Evolutionary conservation across 352 stramenopile genomes (phyloP), one percentile per base, ranked within the genome.

Genomic region (Pythium phragmitis): DNA sequence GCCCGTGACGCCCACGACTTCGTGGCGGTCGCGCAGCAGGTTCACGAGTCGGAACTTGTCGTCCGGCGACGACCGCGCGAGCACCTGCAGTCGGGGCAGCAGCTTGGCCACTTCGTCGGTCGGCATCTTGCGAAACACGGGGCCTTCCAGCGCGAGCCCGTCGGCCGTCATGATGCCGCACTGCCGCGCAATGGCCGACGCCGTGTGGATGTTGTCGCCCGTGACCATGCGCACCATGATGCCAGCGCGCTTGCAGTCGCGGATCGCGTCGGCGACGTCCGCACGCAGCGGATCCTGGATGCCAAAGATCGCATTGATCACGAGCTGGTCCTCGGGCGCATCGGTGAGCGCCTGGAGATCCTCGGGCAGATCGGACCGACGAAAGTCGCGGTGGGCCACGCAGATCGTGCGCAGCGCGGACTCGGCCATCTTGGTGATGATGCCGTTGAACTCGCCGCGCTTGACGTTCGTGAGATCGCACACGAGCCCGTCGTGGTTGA

Each of bases 221-320:
- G 98, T 99, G 62, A 99, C 96, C 97, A 99, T 99, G 37, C 97
- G 93, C 43, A 99, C 97, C 74, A 98, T 98, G 68, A 99, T 99
- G 28, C 98, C 98, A 7, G 97, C 96, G 16, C 81, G 77, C 70
- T 98, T 94, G 75, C 97, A 99, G 47, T 89, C 88, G 16, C 79
- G 75, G 28, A 99, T 97, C 12, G 96, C 87, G 46, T 98, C 86
- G 23, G 90, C 88, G 30, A 99, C 97, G 68, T 99, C 96, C 0
- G 80, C 77, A 17, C 96, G 91, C 43, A 98, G 81, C 5, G 97
- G 97, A 71, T 99, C 97, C 67, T 98, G 87, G 63, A 99, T 98
- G 60, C 96, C 97, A 43, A 98, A 96, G 60, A 99, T 91, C 42
- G 89, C 93, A 36, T 79, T 85, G 36, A 95, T 75, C 16, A 96